Evolutionary conservation across 208 protist species (phyloP), one percentile per base, ranked within the genome.

Genomic region (Trypanosoma avium): DNA sequence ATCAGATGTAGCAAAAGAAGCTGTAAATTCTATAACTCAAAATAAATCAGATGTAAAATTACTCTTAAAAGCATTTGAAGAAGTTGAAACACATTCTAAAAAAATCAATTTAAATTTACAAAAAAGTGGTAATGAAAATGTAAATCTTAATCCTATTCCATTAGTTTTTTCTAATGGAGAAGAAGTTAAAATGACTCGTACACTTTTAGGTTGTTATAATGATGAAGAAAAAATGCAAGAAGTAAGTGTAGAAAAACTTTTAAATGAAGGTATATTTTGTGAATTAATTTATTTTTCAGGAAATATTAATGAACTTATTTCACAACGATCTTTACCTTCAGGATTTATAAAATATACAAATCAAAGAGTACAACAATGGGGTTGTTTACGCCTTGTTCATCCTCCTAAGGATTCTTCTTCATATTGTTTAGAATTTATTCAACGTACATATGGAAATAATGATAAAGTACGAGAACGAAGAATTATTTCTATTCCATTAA

Each of bases 401-500:
- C 43, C 60, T 26, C 74, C 61, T 52, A 73, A 55, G 42, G 79
- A 65, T 63, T 33, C 65, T 7, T 67, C 61, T 30, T 61, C 59
- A 9, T 93, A 81, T 57, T 74, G 71, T 4, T 72, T 93, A 0
- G 87, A 89, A 69, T 89, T 93, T 50, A 70, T 83, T 2, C 88
- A 93, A 60, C 70, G 70, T 21, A 73, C 81, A n/a, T 70, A 86
- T 45, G 72, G 63, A 5, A 62, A 77, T 29, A 29, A 62, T 43
- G 61, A 63, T 30, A 56, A 56, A 40, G 60, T 48, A 55, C 73
- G 72, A 53, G 84, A 90, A 52, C 73, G 78, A 29, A 78, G 84
- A 26, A 67, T 93, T 24, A 85, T 93, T 24, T 64, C 83, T n/a
- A 89, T 93, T 50, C 87, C 87, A 32, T 61, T 93, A 26, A 49